Conservation (phyloP, 345 rosid genomes). For the Citrus sinensis region DVS_A1.0 CM039161.1:1487501-1488000, state of each 20-base stretch:
- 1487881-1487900: not conserved
- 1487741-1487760: not conserved
- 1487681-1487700: not conserved
- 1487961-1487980: not conserved
- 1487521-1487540: not conserved
- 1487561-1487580: not conserved
- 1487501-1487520: not conserved
- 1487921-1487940: no score
- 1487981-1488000: conserved; percentile 3
- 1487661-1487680: not conserved
- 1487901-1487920: not conserved
- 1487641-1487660: not conserved
- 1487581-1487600: not conserved
- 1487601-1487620: not conserved
- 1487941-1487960: not conserved
- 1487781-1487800: not conserved
- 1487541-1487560: not conserved
- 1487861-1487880: no score
- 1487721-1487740: not conserved
- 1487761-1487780: not conserved
- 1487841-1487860: no score
- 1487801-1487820: not conserved
- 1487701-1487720: not conserved
- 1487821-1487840: no score
- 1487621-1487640: not conserved